A percentile compares a stretch with the other conserved stretches of the same genome.
These are phyloP conservation scores for Alternaria postmessia DNA, from an alignment of 2,329 filamentous ascomycete genomes.

Conservation along the genomic window DNA sequence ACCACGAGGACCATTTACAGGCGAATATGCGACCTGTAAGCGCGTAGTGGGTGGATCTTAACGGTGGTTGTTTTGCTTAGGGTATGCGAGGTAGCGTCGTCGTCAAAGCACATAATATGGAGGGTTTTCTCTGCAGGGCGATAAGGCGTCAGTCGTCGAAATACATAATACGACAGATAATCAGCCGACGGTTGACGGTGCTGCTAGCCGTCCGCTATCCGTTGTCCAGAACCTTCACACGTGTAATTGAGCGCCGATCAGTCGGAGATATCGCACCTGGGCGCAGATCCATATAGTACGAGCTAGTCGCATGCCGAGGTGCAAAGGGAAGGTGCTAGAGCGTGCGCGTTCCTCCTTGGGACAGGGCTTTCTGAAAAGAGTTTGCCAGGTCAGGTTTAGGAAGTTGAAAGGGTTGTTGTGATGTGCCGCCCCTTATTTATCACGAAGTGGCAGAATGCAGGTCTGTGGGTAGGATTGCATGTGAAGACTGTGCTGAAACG, in stretches of 20 bases:
- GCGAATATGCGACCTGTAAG: slow-evolving; percentile 22
- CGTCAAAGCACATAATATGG: not conserved
- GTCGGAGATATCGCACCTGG: slow-evolving; percentile 6
- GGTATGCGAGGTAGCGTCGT: not conserved
- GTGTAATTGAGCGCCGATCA: slow-evolving; percentile 7
- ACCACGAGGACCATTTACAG: slow-evolving; percentile 28
- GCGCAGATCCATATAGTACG: slow-evolving; percentile 2
- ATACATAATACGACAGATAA: not conserved
- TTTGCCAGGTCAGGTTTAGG: not conserved
- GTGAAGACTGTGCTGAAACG: not conserved
- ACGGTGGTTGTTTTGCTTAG: not conserved
- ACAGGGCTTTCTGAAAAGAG: not conserved
- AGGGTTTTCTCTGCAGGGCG: not conserved
- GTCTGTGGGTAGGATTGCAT: not conserved
- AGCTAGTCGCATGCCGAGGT: slow-evolving; percentile 1
- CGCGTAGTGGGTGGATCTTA: not conserved
- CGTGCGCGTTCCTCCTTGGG: not conserved
- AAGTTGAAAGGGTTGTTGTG: not conserved
- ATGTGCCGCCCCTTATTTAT: not conserved
- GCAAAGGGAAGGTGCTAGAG: not conserved
- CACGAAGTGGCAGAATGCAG: not conserved
- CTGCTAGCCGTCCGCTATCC: too few relatives aligned
- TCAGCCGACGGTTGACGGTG: not conserved
- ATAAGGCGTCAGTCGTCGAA: not conserved
- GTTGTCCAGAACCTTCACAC: not conserved